Evolutionary conservation across 2,329 filamentous ascomycete species (phyloP).

Genomic region (Sordariomycetes sp.): DNA sequence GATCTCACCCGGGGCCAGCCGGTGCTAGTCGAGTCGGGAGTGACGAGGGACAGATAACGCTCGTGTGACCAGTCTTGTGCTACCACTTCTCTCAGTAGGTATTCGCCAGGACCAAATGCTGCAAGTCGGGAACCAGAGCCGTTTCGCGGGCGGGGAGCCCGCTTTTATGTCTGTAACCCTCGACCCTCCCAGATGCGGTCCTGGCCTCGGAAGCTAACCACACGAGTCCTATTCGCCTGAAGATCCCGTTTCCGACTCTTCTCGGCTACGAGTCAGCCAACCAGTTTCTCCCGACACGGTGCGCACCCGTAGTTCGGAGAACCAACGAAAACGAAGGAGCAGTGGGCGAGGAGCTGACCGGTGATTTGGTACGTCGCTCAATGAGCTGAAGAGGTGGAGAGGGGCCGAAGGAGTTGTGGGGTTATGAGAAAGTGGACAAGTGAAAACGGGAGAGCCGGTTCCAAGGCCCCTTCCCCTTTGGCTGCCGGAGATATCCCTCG

Average conservation of each 20-base stretch:
- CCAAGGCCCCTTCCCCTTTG: not conserved
- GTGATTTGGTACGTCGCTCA: not conserved
- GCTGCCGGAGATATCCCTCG: not conserved
- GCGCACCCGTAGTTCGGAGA: not conserved
- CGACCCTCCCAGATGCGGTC: not conserved
- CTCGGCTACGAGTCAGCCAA: not conserved
- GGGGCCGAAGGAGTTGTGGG: not conserved
- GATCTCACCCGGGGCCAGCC: not conserved
- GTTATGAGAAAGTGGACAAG: not conserved
- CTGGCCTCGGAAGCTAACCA: not conserved
- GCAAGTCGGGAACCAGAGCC: not conserved
- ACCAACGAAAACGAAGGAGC: not conserved
- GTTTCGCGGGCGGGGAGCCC: not conserved
- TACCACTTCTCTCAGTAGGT: not conserved
- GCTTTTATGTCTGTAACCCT: not conserved
- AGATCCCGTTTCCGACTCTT: not conserved
- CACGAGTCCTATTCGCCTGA: not conserved
- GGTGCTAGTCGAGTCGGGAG: not conserved
- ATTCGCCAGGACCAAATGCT: not conserved
- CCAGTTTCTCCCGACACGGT: not conserved
- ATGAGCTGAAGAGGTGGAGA: not conserved
- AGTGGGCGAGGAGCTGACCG: not conserved
- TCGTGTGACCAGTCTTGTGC: not conserved
- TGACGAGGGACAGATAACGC: not conserved
- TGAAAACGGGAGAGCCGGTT: not conserved